Percentiles rank a stretch among this genome's conserved stretches.
phyloP scores from a whole-genome alignment of 2,329 filamentous ascomycete genomes.

The Cytospora leucostoma region DNA sequence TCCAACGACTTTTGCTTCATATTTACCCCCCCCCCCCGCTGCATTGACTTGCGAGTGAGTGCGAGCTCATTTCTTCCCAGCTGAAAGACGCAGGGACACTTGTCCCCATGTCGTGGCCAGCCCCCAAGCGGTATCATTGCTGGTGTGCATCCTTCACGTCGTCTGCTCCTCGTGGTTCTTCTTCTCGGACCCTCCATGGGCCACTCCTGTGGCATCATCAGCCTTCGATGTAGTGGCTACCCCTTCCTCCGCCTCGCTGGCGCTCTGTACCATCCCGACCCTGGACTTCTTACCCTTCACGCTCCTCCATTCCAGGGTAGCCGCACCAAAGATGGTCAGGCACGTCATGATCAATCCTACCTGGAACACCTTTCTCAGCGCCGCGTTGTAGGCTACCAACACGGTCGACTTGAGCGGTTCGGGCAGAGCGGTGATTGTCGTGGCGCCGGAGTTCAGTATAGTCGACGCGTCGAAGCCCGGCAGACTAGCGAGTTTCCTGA shows the following conservation, averaged over 20 bases:
- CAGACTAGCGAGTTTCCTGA: constrained; percentile 37
- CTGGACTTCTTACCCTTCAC: constrained; percentile 39
- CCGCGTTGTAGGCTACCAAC: constrained; percentile 59
- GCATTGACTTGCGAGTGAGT: neutral
- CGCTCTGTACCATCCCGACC: constrained; percentile 27
- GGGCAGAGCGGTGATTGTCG: constrained; percentile 30
- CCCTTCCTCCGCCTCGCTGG: constrained; percentile 1
- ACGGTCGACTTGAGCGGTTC: constrained; percentile 27
- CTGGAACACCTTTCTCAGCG: constrained; percentile 61
- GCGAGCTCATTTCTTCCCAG: neutral
- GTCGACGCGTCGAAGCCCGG: constrained; percentile 31
- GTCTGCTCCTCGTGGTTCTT: neutral
- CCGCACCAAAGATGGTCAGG: constrained; percentile 55
- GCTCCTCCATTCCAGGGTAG: constrained; percentile 61
- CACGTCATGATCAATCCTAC: constrained; percentile 58
- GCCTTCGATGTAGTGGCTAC: neutral
- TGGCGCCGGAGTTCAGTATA: constrained; percentile 30
- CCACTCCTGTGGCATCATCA: neutral
- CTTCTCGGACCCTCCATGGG: neutral
- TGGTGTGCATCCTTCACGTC: neutral
- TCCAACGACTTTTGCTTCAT: neutral
- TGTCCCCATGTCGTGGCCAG: neutral
- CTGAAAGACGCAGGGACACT: neutral
- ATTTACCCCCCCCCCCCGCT: neutral
- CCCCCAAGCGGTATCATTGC: neutral